Base-by-base conservation (phyloP, 345 rosid species). In the Eucalyptus brandiana region DNA sequence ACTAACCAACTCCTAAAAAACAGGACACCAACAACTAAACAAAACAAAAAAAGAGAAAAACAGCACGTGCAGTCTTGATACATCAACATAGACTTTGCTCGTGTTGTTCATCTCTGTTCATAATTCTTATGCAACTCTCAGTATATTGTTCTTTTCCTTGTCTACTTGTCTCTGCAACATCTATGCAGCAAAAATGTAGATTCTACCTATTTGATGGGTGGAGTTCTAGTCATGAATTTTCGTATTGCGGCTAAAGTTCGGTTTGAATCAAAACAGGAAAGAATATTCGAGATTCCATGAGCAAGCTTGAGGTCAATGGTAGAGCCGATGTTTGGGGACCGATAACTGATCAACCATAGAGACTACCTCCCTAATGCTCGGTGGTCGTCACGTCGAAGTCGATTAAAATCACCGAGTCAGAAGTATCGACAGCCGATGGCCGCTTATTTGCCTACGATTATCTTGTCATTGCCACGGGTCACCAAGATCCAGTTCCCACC, bases 261-360 rank as follows among this genome's bases (percentile, higher is more conserved):
- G 34, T 62, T 62, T 30, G 72, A 30, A 2, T 62, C 34, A 30
- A 13, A 30, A n/a, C 89, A 95, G 97, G 93, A 94, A 95, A 91
- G 96, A 95, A 92, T 95, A 28, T 94, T 93, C 87, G 96, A 95
- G 93, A 94, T 95, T 12, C 92, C 95, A 3, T 94, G 96, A 96
- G 96, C 96, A 87, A 90, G 72, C 87, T 87, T 89, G 92, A 91
- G 94, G 88, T 62, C 91, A 21, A 91, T 94, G 92, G 93, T 93
- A 51, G 92, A 94, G 89, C 95, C 94, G 34, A 69, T 92, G 12
- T 92, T 91, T 88, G 93, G 89, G 28, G 91, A 90, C 86, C 89
- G 93, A 90, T 89, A 93, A 0, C 92, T 94, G 86, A 92, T 94
- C 89, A 91, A 92, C 90, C 94, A 94, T 60, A 86, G 92, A 30